These are phyloP conservation scores for Durusdinium trenchii DNA, from an alignment of 73 alveolate species.

Conservation along the genomic window DNA sequence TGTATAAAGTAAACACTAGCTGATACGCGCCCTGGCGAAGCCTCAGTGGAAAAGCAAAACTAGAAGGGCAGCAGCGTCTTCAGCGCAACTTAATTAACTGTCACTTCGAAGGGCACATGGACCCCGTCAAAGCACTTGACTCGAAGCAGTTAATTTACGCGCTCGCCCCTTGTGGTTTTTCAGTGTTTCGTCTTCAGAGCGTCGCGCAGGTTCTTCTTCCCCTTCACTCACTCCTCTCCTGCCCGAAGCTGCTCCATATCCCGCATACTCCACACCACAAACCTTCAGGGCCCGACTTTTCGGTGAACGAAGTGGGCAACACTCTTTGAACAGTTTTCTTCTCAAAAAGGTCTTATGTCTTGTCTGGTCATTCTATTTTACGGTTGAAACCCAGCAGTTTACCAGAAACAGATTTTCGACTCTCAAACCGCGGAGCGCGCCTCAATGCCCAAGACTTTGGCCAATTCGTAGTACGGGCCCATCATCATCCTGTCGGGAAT, in stretches of 20 bases:
- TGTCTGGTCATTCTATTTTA: neutral
- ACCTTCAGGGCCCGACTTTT: constrained; percentile 34
- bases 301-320: no score
- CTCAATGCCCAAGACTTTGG: constrained; percentile 78
- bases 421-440: neutral
- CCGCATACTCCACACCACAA: constrained; percentile 80
- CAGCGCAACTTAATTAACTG: no score
- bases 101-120: no score
- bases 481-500: constrained; percentile 64
- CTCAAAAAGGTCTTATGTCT: neutral
- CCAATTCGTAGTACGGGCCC: constrained; percentile 92
- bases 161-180: neutral
- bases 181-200: neutral
- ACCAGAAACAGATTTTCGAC: neutral
- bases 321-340: no score
- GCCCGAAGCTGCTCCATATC: constrained; percentile 81
- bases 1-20: no score
- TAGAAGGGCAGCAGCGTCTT: no score
- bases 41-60: no score
- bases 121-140: no score
- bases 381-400: neutral
- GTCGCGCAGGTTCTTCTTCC: no score
- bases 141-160: no score
- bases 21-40: no score
- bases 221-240: neutral